Evolutionary conservation across 805 yeast species (phyloP).

Genomic region (Wickerhamiella kurtzmanii): DNA sequence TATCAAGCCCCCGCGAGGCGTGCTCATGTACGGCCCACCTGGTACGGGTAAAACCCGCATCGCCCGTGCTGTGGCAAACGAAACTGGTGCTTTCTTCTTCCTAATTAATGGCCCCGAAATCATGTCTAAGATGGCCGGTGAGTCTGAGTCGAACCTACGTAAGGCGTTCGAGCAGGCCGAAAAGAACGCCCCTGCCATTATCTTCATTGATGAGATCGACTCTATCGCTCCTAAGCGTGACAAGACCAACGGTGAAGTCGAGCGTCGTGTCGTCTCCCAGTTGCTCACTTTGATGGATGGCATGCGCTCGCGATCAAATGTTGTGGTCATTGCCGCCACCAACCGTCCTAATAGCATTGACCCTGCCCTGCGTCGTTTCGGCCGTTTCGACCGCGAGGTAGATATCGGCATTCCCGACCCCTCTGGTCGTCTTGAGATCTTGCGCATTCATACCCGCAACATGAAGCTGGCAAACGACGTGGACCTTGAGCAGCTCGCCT

Average conservation of each 20-base stretch:
- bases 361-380: slow-evolving; percentile 75
- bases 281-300: slow-evolving; percentile 97
- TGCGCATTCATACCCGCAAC: slow-evolving; percentile 95
- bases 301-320: slow-evolving; percentile 98
- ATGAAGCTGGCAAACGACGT: slow-evolving; percentile 95
- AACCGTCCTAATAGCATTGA: slow-evolving; percentile 78
- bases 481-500: slow-evolving; percentile 86
- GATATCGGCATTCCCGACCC: slow-evolving; percentile 95
- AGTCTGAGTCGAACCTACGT: slow-evolving; percentile 90
- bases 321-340: slow-evolving; percentile 97
- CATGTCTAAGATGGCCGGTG: slow-evolving; percentile 99
- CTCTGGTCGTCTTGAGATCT: slow-evolving; percentile 91
- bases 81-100: slow-evolving; percentile 97
- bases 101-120: slow-evolving; percentile 98
- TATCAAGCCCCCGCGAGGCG: slow-evolving; percentile 98
- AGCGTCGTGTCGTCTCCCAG: slow-evolving; percentile 97
- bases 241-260: slow-evolving; percentile 99
- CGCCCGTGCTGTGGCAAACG: slow-evolving; percentile 99
- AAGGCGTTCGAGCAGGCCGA: slow-evolving; percentile 99
- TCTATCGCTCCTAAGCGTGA: slow-evolving; percentile 99
- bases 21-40: slow-evolving; percentile 89
- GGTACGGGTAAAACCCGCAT: slow-evolving; percentile 99
- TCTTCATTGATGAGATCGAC: slow-evolving; percentile 96
- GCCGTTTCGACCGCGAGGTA: slow-evolving; percentile 76
- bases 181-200: slow-evolving; percentile 94